Percentiles rank a stretch among this genome's conserved stretches.
Evolutionary conservation across 75 land plant genomes (phyloP).

Genomic region (Larix kaempferi): DNA sequence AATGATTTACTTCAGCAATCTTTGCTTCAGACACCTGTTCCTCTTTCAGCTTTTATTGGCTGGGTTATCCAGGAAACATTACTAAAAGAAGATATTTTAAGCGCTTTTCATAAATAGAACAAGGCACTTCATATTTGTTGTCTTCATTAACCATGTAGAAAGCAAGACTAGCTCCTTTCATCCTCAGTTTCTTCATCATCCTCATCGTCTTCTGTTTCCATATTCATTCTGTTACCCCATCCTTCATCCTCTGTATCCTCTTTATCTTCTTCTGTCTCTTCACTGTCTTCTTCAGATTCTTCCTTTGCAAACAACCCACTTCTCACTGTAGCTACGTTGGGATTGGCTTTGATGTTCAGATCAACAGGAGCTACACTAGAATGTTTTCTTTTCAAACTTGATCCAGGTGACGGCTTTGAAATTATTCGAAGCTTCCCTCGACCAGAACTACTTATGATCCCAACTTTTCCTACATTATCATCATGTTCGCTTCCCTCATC

Average conservation of each 20-base stretch:
- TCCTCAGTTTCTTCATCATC: slow-evolving; percentile 64
- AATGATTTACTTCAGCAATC: no score
- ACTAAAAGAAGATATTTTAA: no score
- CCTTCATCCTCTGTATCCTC: slow-evolving; percentile 70
- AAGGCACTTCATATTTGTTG: no score
- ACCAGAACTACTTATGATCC: slow-evolving; percentile 25
- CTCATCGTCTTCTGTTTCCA: slow-evolving; percentile 19
- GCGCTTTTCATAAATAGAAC: no score
- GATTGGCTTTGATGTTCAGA: slow-evolving; percentile 13
- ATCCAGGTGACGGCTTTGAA: slow-evolving; percentile 46
- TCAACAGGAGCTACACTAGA: background rate
- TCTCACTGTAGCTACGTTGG: slow-evolving; percentile 15
- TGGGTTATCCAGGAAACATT: no score
- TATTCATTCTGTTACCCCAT: slow-evolving; percentile 18
- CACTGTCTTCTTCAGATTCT: slow-evolving; percentile 60
- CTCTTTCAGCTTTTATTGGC: no score
- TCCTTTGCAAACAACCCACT: slow-evolving; percentile 29
- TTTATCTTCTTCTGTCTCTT: slow-evolving; percentile 83
- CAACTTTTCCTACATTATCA: slow-evolving; percentile 19
- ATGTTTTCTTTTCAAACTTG: slow-evolving; percentile 31
- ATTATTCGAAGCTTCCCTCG: slow-evolving; percentile 40
- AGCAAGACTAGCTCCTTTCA: slow-evolving; percentile 16
- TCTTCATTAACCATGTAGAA: no score
- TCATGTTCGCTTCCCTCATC: slow-evolving; percentile 66
- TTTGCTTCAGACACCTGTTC: no score